Percentiles rank a stretch among this genome's conserved stretches.
phyloP scores from a whole-genome alignment of 2,329 filamentous ascomycete species.

The Chrysosporium queenslandicum region DNA sequence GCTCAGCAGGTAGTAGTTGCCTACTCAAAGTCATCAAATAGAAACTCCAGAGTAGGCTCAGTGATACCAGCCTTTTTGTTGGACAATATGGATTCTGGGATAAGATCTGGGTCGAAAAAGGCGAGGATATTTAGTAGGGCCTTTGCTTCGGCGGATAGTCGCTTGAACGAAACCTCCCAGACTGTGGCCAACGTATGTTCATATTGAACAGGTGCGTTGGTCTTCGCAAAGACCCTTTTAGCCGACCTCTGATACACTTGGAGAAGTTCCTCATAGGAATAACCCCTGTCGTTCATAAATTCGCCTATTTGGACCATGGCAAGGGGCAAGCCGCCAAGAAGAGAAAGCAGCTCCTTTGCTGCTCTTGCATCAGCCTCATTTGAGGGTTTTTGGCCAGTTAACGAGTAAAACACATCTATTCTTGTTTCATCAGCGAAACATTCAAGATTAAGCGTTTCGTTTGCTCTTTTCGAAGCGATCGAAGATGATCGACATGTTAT shows the following conservation, averaged over 20 bases:
- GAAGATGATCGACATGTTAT: constrained; percentile 6
- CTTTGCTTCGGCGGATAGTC: constrained; percentile 1
- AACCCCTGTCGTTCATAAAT: constrained; percentile 6
- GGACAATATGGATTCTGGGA: constrained; percentile 11
- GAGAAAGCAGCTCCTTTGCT: not conserved
- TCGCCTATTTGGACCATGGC: constrained; percentile 10
- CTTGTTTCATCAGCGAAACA: constrained; percentile 3
- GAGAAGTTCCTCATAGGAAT: constrained; percentile 10
- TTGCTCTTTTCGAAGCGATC: constrained; percentile 1
- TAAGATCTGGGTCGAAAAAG: constrained; percentile 8
- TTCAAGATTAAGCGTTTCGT: constrained; percentile 1
- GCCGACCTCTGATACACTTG: constrained; percentile 1
- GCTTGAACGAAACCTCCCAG: constrained; percentile 6
- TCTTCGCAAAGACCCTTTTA: not conserved
- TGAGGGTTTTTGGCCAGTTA: constrained; percentile 6
- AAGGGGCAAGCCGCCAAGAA: constrained; percentile 10
- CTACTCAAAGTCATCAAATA: constrained; percentile 13
- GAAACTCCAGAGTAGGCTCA: not conserved
- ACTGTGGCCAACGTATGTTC: constrained; percentile 7
- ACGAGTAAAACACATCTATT: constrained; percentile 1
- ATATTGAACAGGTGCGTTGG: constrained; percentile 1
- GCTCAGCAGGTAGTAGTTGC: not conserved
- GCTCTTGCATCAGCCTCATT: constrained; percentile 1
- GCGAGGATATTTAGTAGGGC: constrained; percentile 2
- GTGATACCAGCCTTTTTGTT: constrained; percentile 16